phyloP scores from a whole-genome alignment of 352 stramenopile genomes.

The Plasmopara viticola region DNA sequence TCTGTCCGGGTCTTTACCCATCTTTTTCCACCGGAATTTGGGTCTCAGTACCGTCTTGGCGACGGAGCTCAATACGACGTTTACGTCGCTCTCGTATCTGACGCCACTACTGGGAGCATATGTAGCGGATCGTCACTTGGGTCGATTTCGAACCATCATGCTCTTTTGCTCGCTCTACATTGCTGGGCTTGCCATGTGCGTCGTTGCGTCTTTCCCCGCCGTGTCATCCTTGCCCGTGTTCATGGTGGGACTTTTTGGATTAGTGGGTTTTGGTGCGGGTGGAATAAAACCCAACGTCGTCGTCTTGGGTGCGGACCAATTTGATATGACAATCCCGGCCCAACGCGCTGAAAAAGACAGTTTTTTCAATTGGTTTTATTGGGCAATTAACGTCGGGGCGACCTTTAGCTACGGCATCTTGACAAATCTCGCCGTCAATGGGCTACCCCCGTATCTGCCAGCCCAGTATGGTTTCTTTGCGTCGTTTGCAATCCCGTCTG shows the following conservation, averaged over 20 bases:
- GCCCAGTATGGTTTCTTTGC: conserved; percentile 82
- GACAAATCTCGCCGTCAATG: conserved; percentile 88
- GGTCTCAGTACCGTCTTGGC: conserved; percentile 69
- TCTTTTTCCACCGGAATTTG: conserved; percentile 86
- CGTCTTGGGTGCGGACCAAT: conserved; percentile 75
- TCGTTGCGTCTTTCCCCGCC: conserved; percentile 45
- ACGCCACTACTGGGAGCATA: conserved; percentile 79
- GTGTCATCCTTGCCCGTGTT: conserved; percentile 66
- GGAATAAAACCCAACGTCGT: conserved; percentile 78
- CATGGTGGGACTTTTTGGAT: conserved; percentile 78
- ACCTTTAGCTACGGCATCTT: conserved; percentile 88
- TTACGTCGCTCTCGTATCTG: conserved; percentile 81
- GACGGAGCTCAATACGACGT: conserved; percentile 84
- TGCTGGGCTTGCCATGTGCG: conserved; percentile 56
- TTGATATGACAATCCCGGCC: conserved; percentile 59
- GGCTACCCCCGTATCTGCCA: conserved; percentile 75
- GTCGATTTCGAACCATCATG: conserved; percentile 74
- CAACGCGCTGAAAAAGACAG: conserved; percentile 77
- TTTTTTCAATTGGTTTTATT: conserved; percentile 95
- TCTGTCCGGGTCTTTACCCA: conserved; percentile 74
- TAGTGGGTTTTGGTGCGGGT: conserved; percentile 59
- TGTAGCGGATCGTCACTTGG: conserved; percentile 71
- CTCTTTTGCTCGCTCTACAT: conserved; percentile 75
- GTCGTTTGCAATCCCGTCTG: conserved; percentile 81
- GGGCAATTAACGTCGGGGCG: conserved; percentile 88